A percentile compares a stretch with the other conserved stretches of the same genome.
These are phyloP conservation scores for Abrus precatorius DNA, from an alignment of 306 rosid species.

Conservation along the genomic window DNA sequence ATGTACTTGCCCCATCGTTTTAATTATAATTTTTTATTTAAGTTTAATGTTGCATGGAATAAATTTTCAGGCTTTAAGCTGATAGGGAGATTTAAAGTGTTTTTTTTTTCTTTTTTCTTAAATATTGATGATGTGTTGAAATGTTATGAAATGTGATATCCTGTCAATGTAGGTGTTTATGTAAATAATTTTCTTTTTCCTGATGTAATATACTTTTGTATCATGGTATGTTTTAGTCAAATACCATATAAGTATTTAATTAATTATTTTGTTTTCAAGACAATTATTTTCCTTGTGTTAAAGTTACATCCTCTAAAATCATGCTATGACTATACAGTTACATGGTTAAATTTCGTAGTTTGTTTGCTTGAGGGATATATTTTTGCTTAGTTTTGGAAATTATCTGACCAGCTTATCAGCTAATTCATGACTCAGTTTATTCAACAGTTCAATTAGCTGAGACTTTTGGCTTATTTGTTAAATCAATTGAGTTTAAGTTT, in stretches of 20 bases:
- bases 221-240: background rate
- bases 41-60: slow-evolving; percentile 21
- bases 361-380: slow-evolving; percentile 1
- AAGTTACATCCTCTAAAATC: background rate
- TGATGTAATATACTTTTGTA: background rate
- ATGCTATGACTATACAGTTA: background rate
- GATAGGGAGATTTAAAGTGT: background rate
- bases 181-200: background rate
- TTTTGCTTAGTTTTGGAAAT: background rate
- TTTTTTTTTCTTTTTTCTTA: background rate
- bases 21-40: background rate
- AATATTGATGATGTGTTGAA: background rate
- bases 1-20: background rate
- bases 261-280: slow-evolving; percentile 2
- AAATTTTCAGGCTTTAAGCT: background rate
- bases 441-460: slow-evolving; percentile 1
- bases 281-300: background rate
- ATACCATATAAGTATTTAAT: background rate
- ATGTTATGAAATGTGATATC: slow-evolving; percentile 10
- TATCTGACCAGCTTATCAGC: background rate
- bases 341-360: background rate
- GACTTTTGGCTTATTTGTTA: background rate
- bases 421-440: background rate
- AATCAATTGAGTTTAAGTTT: background rate
- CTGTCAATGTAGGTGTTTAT: background rate